These are phyloP conservation scores for Curvularia hawaiiensis DNA, from an alignment of 2,329 filamentous ascomycete species.

Conservation along the genomic window DNA sequence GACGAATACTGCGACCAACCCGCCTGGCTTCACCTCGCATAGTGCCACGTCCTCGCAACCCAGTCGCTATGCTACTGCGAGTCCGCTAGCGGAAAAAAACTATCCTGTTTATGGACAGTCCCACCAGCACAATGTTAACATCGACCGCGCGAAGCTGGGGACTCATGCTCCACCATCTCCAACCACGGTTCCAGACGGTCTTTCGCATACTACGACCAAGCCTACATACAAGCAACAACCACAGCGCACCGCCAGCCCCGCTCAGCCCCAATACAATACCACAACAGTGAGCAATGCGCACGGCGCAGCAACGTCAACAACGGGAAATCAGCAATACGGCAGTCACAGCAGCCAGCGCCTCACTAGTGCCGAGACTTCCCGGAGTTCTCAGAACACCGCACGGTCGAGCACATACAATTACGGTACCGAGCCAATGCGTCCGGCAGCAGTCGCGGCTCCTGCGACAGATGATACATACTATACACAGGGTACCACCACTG, in stretches of 20 bases:
- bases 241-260: conserved; percentile 37
- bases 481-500: conserved; percentile 48
- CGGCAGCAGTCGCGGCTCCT: conserved; percentile 22
- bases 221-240: conserved; percentile 33
- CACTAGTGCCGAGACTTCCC: conserved; percentile 28
- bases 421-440: conserved; percentile 16
- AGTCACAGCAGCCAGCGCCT: conserved; percentile 31
- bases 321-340: conserved; percentile 25
- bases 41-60: conserved; percentile 25
- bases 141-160: conserved; percentile 25
- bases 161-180: conserved; percentile 32
- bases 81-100: conserved; percentile 26
- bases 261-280: conserved; percentile 31
- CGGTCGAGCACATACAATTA: conserved; percentile 31
- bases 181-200: conserved; percentile 29
- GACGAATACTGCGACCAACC: conserved; percentile 21
- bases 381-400: conserved; percentile 17
- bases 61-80: conserved; percentile 24
- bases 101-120: conserved; percentile 29
- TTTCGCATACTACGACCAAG: conserved; percentile 32
- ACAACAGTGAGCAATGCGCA: conserved; percentile 17
- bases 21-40: conserved; percentile 30
- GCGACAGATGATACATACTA: conserved; percentile 24
- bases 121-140: conserved; percentile 37
- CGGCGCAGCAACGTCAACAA: conserved; percentile 16